These are phyloP conservation scores for Multifurca ochricompacta DNA, from an alignment of 768 basidiomycete species.

Conservation along the genomic window DNA sequence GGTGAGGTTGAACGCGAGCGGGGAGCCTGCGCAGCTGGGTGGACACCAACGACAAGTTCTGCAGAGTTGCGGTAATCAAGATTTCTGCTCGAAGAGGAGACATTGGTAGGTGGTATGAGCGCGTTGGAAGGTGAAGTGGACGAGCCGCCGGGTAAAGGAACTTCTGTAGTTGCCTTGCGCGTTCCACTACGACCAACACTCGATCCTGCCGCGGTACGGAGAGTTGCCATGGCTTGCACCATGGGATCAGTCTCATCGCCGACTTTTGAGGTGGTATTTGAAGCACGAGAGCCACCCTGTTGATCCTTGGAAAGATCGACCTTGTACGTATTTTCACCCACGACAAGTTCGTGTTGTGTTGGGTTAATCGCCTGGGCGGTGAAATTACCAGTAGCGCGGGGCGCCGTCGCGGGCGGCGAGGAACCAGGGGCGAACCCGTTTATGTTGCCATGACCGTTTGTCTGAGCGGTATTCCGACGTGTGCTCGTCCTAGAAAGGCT, in stretches of 20 bases:
- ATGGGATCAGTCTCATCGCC: conserved; percentile 34
- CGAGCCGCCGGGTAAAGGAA: conserved; percentile 3
- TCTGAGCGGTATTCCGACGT: conserved; percentile 10
- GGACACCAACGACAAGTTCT: conserved; percentile 68
- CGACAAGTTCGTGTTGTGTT: conserved; percentile 50
- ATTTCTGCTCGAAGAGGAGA: conserved; percentile 20
- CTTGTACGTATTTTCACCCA: conserved; percentile 58
- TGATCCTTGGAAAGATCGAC: conserved; percentile 62
- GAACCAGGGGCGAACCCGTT: conserved; percentile 16
- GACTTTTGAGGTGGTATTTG: conserved; percentile 12
- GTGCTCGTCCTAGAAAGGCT: conserved; percentile 27
- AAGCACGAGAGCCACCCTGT: conserved; percentile 32
- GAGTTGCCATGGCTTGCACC: conserved; percentile 31
- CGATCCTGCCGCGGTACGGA: conserved; percentile 26
- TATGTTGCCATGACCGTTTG: not conserved
- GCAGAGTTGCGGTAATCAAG: conserved; percentile 72
- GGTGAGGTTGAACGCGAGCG: conserved; percentile 70
- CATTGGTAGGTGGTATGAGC: conserved; percentile 20
- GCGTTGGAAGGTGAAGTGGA: conserved; percentile 12
- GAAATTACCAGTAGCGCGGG: not conserved
- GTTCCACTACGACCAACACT: conserved; percentile 24
- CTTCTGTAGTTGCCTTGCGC: conserved; percentile 22
- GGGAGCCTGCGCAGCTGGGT: conserved; percentile 41
- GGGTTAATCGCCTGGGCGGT: conserved; percentile 28
- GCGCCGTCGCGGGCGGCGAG: not conserved